Evolutionary conservation across 495 filamentous ascomycete species (phyloP).

Genomic region (Clavariopsis aquatica): DNA sequence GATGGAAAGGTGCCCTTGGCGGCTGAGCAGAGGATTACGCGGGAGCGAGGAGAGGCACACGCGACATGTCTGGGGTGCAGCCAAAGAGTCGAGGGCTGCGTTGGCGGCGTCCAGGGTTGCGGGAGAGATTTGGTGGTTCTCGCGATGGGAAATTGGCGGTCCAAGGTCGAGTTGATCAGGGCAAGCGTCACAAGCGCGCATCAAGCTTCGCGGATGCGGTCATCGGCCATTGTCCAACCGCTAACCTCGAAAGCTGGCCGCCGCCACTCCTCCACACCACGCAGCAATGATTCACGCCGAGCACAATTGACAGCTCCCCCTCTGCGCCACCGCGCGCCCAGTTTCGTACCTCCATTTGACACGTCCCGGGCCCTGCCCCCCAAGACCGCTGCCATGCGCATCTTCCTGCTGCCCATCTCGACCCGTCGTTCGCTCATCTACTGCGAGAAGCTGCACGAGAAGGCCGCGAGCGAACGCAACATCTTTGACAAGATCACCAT

Average conservation of each 20-base stretch:
- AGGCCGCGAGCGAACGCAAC: slow-evolving; percentile 53
- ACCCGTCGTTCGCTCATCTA: slow-evolving; percentile 90
- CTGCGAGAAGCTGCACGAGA: slow-evolving; percentile 68
- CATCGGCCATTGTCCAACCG: neutral
- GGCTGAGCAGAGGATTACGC: slow-evolving; percentile 11
- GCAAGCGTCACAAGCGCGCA: neutral
- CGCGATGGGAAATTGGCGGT: neutral
- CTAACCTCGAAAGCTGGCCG: neutral
- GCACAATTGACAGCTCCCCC: neutral
- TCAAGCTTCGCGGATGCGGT: neutral
- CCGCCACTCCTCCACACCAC: neutral
- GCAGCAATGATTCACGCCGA: neutral
- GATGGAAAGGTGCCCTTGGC: neutral
- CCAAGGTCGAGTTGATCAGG: neutral
- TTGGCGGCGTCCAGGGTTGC: neutral
- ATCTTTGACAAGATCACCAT: slow-evolving; percentile 63
- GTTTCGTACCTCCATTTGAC: slow-evolving; percentile 21
- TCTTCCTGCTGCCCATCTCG: slow-evolving; percentile 94
- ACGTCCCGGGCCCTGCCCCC: slow-evolving; percentile 7
- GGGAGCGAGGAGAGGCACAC: slow-evolving; percentile 1
- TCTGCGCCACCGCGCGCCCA: neutral
- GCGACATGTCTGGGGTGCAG: slow-evolving; percentile 11
- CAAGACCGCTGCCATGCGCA: slow-evolving; percentile 64
- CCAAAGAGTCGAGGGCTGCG: neutral
- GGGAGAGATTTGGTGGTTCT: neutral